Conservation (phyloP, 1,139 yeast genomes). For the Candida pseudoviswanathii region DNA sequence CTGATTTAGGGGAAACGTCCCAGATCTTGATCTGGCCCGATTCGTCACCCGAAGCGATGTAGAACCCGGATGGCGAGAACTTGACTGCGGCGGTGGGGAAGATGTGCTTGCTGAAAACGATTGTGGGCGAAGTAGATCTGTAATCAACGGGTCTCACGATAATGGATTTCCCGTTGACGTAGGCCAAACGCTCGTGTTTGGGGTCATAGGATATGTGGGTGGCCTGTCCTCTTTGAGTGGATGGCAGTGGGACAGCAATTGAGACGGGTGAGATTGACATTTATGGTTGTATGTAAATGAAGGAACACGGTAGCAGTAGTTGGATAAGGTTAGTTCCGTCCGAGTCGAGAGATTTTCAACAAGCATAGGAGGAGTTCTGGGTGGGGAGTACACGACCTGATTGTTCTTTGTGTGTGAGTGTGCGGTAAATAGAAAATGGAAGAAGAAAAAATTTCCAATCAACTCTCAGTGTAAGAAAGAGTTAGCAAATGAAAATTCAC, state of each 20-base stretch:
- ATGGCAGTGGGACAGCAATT: conserved; percentile 73
- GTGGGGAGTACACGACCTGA: neutral
- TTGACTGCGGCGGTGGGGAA: conserved; percentile 76
- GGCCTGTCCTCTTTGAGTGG: conserved; percentile 69
- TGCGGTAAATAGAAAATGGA: neutral
- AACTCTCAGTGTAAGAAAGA: neutral
- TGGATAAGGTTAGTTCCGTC: neutral
- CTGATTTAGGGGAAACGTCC: conserved; percentile 53
- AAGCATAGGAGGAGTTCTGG: neutral
- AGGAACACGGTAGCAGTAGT: neutral
- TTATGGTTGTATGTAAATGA: too few species aligned
- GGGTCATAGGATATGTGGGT: conserved; percentile 76
- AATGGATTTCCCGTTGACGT: conserved; percentile 81
- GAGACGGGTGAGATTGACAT: conserved; percentile 33
- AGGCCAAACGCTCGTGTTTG: conserved; percentile 68
- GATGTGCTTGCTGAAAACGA: conserved; percentile 75
- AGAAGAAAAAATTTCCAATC: neutral
- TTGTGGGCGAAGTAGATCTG: conserved; percentile 34
- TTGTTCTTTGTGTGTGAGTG: neutral
- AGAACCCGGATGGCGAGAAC: conserved; percentile 87
- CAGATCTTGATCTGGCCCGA: conserved; percentile 85
- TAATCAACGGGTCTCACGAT: conserved; percentile 65
- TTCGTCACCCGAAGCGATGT: conserved; percentile 91
- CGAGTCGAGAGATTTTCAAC: neutral
- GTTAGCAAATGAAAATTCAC: conserved; percentile 3